Percentiles rank a stretch among this genome's conserved stretches.
These are phyloP conservation scores for Quercus dentata DNA, from an alignment of 306 rosid genomes.

Conservation along the genomic window DNA sequence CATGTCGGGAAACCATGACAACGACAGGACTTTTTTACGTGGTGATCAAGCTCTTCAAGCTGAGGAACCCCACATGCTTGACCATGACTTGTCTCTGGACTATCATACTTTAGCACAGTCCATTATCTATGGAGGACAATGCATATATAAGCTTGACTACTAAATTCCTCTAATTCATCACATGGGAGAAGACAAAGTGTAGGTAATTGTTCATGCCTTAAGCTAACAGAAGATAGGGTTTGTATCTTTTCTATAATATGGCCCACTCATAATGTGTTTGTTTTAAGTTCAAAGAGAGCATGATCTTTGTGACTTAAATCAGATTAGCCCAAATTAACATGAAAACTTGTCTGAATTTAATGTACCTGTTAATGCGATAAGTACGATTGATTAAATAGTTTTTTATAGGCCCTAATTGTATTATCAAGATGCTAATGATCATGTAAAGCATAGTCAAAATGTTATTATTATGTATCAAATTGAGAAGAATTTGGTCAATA, in stretches of 20 bases:
- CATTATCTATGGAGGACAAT: not conserved
- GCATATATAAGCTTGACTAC: too few species aligned
- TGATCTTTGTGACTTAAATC: not conserved
- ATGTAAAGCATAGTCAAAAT: not conserved
- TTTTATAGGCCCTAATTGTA: not conserved
- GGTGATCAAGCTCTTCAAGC: slow-evolving; percentile 4
- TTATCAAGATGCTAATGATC: not conserved
- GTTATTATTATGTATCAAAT: not conserved
- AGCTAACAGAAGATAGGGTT: too few species aligned
- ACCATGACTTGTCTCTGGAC: slow-evolving; percentile 44
- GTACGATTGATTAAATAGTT: too few species aligned
- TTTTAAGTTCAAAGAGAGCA: not conserved
- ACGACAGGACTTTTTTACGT: slow-evolving; percentile 25
- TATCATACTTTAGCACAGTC: not conserved
- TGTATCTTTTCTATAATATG: too few species aligned
- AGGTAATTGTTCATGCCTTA: not conserved
- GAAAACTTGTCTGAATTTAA: not conserved
- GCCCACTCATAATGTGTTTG: not conserved
- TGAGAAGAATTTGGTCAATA: not conserved
- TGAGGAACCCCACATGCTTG: slow-evolving; percentile 33
- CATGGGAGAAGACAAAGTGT: not conserved
- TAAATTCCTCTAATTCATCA: not conserved
- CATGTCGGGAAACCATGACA: slow-evolving; percentile 26
- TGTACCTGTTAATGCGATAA: not conserved
- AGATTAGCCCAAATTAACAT: not conserved